A percentile compares a stretch with the other conserved stretches of the same genome.
Evolutionary conservation across 495 filamentous ascomycete genomes (phyloP).

Genomic region (Darksidea phi): DNA sequence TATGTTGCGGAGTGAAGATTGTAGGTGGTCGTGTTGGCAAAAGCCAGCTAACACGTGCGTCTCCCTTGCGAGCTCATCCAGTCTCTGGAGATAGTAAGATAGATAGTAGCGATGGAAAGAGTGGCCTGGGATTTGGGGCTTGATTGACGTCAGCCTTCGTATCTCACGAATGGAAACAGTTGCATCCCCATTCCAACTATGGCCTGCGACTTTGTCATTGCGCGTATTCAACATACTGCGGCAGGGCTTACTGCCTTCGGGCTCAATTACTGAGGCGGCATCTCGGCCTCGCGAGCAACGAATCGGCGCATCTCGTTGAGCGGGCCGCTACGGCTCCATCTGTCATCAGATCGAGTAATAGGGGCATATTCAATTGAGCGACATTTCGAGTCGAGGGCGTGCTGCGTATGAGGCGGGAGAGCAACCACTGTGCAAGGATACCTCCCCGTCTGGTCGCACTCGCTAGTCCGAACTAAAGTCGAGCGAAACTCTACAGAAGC

Average conservation of each 20-base stretch:
- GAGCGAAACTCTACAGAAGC: background rate
- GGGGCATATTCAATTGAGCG: too few species aligned
- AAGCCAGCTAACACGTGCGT: background rate
- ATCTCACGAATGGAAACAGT: background rate
- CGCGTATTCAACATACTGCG: constrained; percentile 1
- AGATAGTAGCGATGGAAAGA: background rate
- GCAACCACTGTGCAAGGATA: background rate
- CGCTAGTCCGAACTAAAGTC: background rate
- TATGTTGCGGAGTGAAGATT: background rate
- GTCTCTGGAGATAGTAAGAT: background rate
- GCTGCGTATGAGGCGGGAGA: background rate
- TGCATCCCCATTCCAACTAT: background rate
- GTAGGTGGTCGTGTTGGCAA: background rate
- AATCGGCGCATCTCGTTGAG: too few species aligned
- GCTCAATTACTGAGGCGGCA: too few species aligned
- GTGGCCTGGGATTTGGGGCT: background rate
- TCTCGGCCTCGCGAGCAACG: too few species aligned
- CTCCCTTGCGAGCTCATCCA: background rate
- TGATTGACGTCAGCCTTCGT: background rate
- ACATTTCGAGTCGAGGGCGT: too few species aligned
- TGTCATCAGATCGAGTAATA: too few species aligned
- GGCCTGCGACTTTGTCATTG: background rate
- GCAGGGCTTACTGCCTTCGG: background rate
- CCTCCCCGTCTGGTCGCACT: background rate
- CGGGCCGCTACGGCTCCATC: too few species aligned